A percentile compares a stretch with the other conserved stretches of the same genome.
Evolutionary conservation across 1,284 basidiomycete genomes (phyloP).

Genomic region (Boletellus sp.): DNA sequence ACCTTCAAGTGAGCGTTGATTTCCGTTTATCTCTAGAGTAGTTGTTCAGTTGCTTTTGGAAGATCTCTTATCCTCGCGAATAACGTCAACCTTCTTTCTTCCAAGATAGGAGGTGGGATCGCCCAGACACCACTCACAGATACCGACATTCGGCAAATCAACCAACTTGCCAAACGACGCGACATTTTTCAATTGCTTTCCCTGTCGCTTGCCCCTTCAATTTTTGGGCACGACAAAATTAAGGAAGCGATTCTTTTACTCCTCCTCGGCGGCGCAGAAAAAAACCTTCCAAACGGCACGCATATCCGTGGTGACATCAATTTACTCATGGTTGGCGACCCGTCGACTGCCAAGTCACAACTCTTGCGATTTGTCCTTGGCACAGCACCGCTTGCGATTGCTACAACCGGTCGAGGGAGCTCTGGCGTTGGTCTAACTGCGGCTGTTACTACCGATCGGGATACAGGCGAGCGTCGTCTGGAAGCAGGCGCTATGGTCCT

Average conservation of each 20-base stretch:
- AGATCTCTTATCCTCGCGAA: slow-evolving; percentile 95
- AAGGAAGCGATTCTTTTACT: slow-evolving; percentile 92
- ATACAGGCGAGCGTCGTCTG: slow-evolving; percentile 92
- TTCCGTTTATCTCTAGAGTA: slow-evolving; percentile 2
- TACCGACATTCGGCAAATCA: slow-evolving; percentile 94
- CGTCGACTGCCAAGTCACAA: slow-evolving; percentile 96
- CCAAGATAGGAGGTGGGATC: slow-evolving; percentile 94
- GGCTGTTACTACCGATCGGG: slow-evolving; percentile 98
- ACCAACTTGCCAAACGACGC: slow-evolving; percentile 84
- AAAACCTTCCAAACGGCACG: slow-evolving; percentile 96
- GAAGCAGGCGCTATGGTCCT: slow-evolving; percentile 99
- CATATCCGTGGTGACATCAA: slow-evolving; percentile 99
- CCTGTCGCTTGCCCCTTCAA: slow-evolving; percentile 94
- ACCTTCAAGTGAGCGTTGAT: slow-evolving; percentile 78
- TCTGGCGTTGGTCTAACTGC: slow-evolving; percentile 99
- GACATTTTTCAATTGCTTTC: slow-evolving; percentile 90
- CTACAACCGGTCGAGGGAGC: slow-evolving; percentile 95
- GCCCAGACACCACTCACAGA: slow-evolving; percentile 92
- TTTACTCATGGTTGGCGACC: slow-evolving; percentile 98
- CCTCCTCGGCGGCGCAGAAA: slow-evolving; percentile 94
- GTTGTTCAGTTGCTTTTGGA: slow-evolving; percentile 14
- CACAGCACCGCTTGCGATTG: slow-evolving; percentile 95
- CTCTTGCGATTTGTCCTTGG: slow-evolving; percentile 94
- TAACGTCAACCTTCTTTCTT: slow-evolving; percentile 94
- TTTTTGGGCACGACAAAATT: slow-evolving; percentile 95